A percentile compares a stretch with the other conserved stretches of the same genome.
Evolutionary conservation across 2,329 filamentous ascomycete species (phyloP).

Genomic region (Teratosphaeriaceae sp.): DNA sequence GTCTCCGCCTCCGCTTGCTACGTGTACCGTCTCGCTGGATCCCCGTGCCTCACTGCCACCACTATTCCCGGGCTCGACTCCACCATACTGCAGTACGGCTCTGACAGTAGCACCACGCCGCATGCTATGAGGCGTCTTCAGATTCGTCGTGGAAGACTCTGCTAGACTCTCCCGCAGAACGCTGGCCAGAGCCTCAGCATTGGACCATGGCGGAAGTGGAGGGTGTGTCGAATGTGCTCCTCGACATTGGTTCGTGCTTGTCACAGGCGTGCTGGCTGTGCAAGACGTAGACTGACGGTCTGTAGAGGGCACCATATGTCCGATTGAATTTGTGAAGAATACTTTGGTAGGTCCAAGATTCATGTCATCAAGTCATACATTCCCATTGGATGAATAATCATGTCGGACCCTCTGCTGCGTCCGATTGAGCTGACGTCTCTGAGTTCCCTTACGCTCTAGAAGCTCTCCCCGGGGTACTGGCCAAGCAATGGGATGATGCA

Average conservation of each 20-base stretch:
- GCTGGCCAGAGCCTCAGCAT: background rate
- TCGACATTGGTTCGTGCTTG: constrained; percentile 30
- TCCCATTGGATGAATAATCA: too few relatives aligned
- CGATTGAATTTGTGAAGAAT: constrained; percentile 79
- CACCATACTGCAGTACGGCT: background rate
- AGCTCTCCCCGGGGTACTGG: constrained; percentile 57
- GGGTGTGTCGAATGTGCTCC: constrained; percentile 27
- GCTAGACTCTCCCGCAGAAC: background rate
- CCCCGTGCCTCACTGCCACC: too few relatives aligned
- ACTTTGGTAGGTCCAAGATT: constrained; percentile 64
- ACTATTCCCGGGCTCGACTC: too few relatives aligned
- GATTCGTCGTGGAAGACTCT: background rate
- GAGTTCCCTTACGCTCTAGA: constrained; percentile 69
- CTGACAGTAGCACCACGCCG: background rate
- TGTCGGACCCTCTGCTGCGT: too few relatives aligned
- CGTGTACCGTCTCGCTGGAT: too few relatives aligned
- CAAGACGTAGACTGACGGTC: constrained; percentile 2
- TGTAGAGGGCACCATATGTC: constrained; percentile 73
- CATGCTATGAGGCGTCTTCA: background rate
- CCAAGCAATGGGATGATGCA: constrained; percentile 59
- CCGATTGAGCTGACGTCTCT: constrained; percentile 1
- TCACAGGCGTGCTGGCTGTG: background rate
- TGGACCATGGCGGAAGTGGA: constrained; percentile 11
- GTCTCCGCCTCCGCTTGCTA: too few relatives aligned
- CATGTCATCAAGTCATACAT: too few relatives aligned